Evolutionary conservation across 129 eudicot genomes (phyloP).

Genomic region (carrot (Daucus carota)): DH1_v3.0 NC_030381.2:46661001-46661500

Average conservation of each 20-base stretch:
- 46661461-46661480: slow-evolving; percentile 35
- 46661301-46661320: neutral
- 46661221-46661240: no score
- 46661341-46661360: neutral
- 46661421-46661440: neutral
- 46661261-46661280: neutral
- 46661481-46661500: slow-evolving; percentile 12
- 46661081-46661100: neutral
- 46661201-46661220: no score
- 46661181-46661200: no score
- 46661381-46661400: neutral
- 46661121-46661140: neutral
- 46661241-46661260: no score
- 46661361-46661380: neutral
- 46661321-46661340: neutral
- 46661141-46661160: neutral
- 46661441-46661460: slow-evolving; percentile 33
- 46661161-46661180: no score
- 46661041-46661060: no score
- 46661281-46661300: neutral
- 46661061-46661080: neutral
- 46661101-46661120: neutral
- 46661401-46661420: neutral
- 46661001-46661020: neutral
- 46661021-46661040: neutral